Conservation (phyloP, 768 basidiomycete genomes). For the Lepiota subincarnata region DNA sequence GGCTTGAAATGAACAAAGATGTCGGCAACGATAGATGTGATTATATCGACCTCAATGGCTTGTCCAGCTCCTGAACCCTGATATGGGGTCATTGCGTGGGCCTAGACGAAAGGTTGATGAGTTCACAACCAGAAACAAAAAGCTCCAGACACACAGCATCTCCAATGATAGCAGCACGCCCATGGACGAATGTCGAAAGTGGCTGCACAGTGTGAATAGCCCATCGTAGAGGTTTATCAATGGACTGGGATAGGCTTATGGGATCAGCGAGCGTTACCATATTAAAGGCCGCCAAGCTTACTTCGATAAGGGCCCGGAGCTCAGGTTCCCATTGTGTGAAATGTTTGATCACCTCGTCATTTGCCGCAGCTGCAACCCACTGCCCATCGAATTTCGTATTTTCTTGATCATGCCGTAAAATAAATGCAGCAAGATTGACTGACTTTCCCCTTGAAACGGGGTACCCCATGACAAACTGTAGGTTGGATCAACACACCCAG, state of each 20-base stretch:
- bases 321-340: slow-evolving; percentile 60
- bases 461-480: slow-evolving; percentile 58
- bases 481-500: background rate
- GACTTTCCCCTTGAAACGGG: slow-evolving; percentile 51
- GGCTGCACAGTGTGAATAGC: slow-evolving; percentile 56
- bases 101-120: slow-evolving; percentile 10
- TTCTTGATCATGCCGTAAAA: slow-evolving; percentile 46
- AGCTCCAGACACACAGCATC: slow-evolving; percentile 38
- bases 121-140: background rate
- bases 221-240: slow-evolving; percentile 54
- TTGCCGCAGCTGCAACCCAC: slow-evolving; percentile 47
- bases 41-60: slow-evolving; percentile 24
- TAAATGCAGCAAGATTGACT: slow-evolving; percentile 34
- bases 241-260: slow-evolving; percentile 36
- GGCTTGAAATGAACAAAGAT: too few species aligned
- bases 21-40: too few species aligned
- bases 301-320: slow-evolving; percentile 51
- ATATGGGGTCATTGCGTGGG: slow-evolving; percentile 30
- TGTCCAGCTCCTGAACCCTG: slow-evolving; percentile 28
- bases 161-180: slow-evolving; percentile 45
- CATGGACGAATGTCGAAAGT: slow-evolving; percentile 46
- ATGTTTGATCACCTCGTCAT: slow-evolving; percentile 37
- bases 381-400: slow-evolving; percentile 43
- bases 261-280: slow-evolving; percentile 2
- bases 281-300: slow-evolving; percentile 20